A percentile compares a stretch with the other conserved stretches of the same genome.
Conservation (phyloP, 2,329 filamentous ascomycete genomes). For the Pestalotiopsis sp. region DNA sequence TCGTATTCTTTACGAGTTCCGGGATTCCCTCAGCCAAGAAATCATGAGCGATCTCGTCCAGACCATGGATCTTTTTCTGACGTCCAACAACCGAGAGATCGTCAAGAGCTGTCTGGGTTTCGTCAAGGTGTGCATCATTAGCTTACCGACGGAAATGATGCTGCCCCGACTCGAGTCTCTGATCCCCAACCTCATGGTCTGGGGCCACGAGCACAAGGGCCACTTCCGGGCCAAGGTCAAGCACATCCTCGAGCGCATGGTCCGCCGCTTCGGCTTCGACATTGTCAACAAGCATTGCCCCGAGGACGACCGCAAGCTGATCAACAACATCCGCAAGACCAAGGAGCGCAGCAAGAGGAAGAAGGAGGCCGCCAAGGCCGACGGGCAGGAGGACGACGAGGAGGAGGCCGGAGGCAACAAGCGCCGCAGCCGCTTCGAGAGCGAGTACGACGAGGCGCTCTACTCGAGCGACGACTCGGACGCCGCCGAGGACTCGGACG, state of each 20-base stretch:
- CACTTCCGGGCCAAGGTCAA: constrained; percentile 97
- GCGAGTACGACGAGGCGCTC: constrained; percentile 94
- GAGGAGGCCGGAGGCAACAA: constrained; percentile 47
- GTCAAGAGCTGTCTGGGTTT: constrained; percentile 94
- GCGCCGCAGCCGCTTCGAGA: constrained; percentile 73
- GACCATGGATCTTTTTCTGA: constrained; percentile 94
- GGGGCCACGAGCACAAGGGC: constrained; percentile 97
- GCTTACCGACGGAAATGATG: constrained; percentile 79
- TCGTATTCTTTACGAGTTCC: constrained; percentile 92
- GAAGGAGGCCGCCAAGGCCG: constrained; percentile 70
- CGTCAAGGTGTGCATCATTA: constrained; percentile 92
- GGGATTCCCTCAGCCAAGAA: constrained; percentile 66
- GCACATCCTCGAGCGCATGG: constrained; percentile 94
- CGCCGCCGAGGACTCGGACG: constrained; percentile 65
- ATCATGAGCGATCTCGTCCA: constrained; percentile 84
- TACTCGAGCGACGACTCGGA: constrained; percentile 77
- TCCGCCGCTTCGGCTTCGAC: constrained; percentile 86
- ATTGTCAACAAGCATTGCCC: constrained; percentile 80
- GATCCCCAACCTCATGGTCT: constrained; percentile 89
- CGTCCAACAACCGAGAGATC: constrained; percentile 95
- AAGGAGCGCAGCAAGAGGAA: constrained; percentile 89
- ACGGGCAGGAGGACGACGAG: constrained; percentile 58
- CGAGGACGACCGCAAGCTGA: constrained; percentile 84
- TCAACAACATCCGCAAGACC: constrained; percentile 93
- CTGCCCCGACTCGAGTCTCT: constrained; percentile 75